phyloP scores from a whole-genome alignment of 2,329 filamentous ascomycete genomes.

The Diaporthe sp. region DNA sequence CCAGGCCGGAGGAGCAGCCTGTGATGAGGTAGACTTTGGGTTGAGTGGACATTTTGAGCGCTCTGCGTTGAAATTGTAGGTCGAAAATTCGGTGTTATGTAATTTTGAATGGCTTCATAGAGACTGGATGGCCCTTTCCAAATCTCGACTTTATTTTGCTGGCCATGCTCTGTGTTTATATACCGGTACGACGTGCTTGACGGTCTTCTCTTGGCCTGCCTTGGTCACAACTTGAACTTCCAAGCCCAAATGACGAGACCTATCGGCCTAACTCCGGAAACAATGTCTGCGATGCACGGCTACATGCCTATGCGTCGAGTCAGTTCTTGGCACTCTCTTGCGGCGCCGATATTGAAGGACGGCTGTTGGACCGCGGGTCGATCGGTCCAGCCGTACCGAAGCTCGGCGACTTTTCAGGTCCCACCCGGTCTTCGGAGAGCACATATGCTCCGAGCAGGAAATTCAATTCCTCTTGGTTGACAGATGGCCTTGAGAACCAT shows the following conservation, averaged over 20 bases:
- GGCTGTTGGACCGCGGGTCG: too few relatives aligned
- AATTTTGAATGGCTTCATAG: not conserved
- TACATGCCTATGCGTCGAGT: not conserved
- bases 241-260: not conserved
- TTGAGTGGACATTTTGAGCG: constrained; percentile 10
- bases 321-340: not conserved
- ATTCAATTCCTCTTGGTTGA: not conserved
- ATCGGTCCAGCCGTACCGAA: not conserved
- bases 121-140: not conserved
- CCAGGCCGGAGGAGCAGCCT: constrained; percentile 31
- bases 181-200: not conserved
- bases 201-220: not conserved
- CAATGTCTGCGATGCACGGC: not conserved
- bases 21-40: constrained; percentile 33
- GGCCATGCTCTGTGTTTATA: not conserved
- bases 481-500: not conserved
- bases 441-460: not conserved
- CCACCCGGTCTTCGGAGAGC: not conserved
- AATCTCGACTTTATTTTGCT: too few relatives aligned
- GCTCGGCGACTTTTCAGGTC: not conserved
- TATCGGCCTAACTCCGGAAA: not conserved
- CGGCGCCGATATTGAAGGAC: too few relatives aligned
- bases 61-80: not conserved
- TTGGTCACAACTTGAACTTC: not conserved
- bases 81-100: too few relatives aligned